Base-by-base conservation (phyloP, 2,329 filamentous ascomycete species). In the Monosporascus cannonballus region DNA sequence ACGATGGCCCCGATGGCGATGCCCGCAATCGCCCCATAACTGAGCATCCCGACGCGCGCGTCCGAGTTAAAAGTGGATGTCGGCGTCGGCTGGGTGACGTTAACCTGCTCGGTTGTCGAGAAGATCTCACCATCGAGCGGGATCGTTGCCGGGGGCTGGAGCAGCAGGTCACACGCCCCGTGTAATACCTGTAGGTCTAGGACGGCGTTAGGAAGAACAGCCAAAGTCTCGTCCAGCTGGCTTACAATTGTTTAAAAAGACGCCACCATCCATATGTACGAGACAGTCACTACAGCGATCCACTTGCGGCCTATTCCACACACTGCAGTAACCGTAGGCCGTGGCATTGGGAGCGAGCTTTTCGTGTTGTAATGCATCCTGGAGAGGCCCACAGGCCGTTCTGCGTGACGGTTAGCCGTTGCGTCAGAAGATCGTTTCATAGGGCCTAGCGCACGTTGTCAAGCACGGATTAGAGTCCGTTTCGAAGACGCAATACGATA, bases 1-100 rank as follows among this genome's bases (percentile, higher is more conserved):
- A 74, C 70, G 0, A 85, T 57, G 0, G 71, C 75, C 5, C 75
- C 81, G 22, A 80, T 71, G 15, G 75, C 79, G 49, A 86, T 79
- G 56, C 81, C 83, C 0, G 84, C 80, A 51, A 82, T 80, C 14
- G 73, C 78, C 4, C 76, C 79, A 1, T 84, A 69, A 2, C 68
- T 74, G 7, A 86, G 63, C 0, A 78, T 72, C 0, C 77, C 75
- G 3, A 71, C 68, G 36, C 70, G 64, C 61, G 75, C 73, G 30
- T 71, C 65, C 0, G 72, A 68, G 41, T 71, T 56, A n/a, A 76
- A 65, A 0, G 69, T 67, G 7, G 71, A 67, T 0, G 69, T 68
- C 0, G 74, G 68, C 0, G 73, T 69, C 0, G 82, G 78, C 0
- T 70, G 68, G 2, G 80, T 81, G 50, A 81, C 71, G 54, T 76